Conservation (phyloP, 306 rosid genomes). For the Lathyrus oleraceus region DNA sequence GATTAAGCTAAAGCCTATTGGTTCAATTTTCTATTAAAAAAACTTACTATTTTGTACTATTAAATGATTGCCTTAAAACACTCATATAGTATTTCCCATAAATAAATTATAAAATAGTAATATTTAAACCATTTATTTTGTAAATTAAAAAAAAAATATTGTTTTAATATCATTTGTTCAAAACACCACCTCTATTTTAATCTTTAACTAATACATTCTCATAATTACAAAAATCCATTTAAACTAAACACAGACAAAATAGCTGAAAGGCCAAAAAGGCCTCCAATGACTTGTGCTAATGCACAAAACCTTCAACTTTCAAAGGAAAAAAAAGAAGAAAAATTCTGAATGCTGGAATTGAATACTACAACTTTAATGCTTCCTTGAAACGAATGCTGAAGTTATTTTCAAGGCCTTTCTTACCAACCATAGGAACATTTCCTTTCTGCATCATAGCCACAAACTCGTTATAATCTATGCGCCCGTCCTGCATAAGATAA, state of each 20-base stretch:
- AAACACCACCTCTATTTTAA: background rate
- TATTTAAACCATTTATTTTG: no score
- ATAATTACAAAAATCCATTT: constrained; percentile 43
- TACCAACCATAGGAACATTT: constrained; percentile 54
- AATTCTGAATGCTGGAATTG: constrained; percentile 13
- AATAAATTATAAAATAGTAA: no score
- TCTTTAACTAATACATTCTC: constrained; percentile 1
- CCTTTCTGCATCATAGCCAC: constrained; percentile 99
- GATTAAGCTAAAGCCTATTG: no score
- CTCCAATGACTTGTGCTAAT: constrained; percentile 3
- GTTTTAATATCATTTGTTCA: background rate
- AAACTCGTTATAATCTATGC: constrained; percentile 91
- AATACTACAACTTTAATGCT: constrained; percentile 48
- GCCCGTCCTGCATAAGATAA: constrained; percentile 71
- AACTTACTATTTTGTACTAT: no score
- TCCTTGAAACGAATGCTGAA: constrained; percentile 81
- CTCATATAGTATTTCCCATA: no score
- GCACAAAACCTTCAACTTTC: constrained; percentile 29
- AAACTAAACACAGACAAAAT: constrained; percentile 25
- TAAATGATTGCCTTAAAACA: no score
- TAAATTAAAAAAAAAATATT: no score
- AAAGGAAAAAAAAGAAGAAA: background rate
- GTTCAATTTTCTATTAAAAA: no score
- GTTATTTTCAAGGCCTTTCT: constrained; percentile 67
- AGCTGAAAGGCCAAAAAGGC: constrained; percentile 26